Conservation (phyloP, 2,329 filamentous ascomycete species). For the Aspergillus ibericus region DNA sequence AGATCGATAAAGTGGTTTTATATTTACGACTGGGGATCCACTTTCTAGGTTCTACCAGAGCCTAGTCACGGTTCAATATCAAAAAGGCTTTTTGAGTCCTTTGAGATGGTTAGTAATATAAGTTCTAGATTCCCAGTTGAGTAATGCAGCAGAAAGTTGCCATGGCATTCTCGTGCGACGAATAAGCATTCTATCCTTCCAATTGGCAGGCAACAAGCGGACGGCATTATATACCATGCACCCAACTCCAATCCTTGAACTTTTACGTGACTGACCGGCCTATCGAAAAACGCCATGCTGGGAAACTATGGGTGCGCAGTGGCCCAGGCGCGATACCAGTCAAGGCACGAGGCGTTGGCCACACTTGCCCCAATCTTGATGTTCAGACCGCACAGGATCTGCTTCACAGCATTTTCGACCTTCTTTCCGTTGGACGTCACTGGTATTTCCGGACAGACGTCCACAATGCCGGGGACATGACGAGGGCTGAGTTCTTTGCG, state of each 20-base stretch:
- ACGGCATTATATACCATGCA: neutral
- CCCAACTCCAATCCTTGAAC: neutral
- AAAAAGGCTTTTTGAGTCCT: neutral
- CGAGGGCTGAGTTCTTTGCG: conserved; percentile 78
- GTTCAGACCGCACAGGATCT: conserved; percentile 83
- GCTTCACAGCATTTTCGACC: conserved; percentile 95
- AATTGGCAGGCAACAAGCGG: neutral
- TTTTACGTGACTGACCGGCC: neutral
- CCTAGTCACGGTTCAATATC: neutral
- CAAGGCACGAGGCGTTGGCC: conserved; percentile 83
- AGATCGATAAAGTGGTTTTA: no score
- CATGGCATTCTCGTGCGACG: neutral
- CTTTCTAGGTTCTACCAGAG: neutral
- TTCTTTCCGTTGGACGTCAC: conserved; percentile 96
- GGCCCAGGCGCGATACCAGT: conserved; percentile 84
- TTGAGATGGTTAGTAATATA: conserved; percentile 20
- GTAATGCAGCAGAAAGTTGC: neutral
- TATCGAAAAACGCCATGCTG: neutral
- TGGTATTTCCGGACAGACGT: conserved; percentile 82
- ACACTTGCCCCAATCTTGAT: conserved; percentile 90
- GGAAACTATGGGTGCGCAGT: conserved; percentile 44
- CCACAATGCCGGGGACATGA: conserved; percentile 82
- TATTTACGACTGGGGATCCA: no score
- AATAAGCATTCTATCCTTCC: neutral
- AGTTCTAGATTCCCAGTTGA: conserved; percentile 6